Evolutionary conservation across 163 green algal genomes (phyloP).

Genomic region (Scenedesmus sp.): DNA sequence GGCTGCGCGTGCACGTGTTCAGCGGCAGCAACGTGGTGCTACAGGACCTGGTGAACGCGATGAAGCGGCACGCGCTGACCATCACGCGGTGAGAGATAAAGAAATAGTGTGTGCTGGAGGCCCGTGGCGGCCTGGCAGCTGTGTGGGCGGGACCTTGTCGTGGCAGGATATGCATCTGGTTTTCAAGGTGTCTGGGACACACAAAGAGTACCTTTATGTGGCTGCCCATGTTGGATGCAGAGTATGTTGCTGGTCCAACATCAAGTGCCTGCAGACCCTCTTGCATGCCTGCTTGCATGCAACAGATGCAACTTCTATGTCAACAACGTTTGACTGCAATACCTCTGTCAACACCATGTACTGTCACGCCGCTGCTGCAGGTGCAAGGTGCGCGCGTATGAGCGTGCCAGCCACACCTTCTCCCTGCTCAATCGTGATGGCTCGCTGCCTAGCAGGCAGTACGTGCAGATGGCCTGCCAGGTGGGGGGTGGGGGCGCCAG

Average conservation of each 20-base stretch:
- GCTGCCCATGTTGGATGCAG: too few relatives aligned
- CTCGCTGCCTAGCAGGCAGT: slow-evolving; percentile 5
- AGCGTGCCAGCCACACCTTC: slow-evolving; percentile 44
- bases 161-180: too few relatives aligned
- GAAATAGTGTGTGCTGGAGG: neutral
- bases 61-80: slow-evolving; percentile 35
- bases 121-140: too few relatives aligned
- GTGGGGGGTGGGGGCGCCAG: neutral
- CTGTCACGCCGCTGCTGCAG: neutral
- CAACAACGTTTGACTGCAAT: too few relatives aligned
- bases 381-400: slow-evolving; percentile 50
- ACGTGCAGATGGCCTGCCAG: slow-evolving; percentile 36
- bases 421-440: slow-evolving; percentile 34
- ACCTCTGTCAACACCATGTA: too few relatives aligned
- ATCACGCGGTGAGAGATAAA: slow-evolving; percentile 36
- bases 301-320: too few relatives aligned
- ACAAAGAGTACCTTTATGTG: too few relatives aligned
- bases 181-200: too few relatives aligned
- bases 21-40: slow-evolving; percentile 34
- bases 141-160: too few relatives aligned
- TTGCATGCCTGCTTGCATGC: too few relatives aligned
- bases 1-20: slow-evolving; percentile 40
- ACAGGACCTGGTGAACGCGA: slow-evolving; percentile 30
- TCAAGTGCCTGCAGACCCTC: too few relatives aligned
- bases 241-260: too few relatives aligned